phyloP scores from a whole-genome alignment of 257 asterid genomes.

The Fraxinus pennsylvanica region DNA sequence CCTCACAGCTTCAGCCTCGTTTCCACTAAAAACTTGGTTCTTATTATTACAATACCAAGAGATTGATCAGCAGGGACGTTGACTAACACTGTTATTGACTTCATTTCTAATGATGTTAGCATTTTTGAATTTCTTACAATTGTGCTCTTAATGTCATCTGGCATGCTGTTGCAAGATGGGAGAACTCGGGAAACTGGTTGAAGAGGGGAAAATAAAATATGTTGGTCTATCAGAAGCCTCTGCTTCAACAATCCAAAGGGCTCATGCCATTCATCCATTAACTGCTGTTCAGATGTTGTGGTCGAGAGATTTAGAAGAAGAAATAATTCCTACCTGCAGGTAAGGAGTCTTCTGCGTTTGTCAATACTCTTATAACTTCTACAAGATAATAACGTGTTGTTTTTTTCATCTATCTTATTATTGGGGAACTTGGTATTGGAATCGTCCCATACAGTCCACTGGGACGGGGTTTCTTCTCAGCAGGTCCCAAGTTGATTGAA shows the following conservation, averaged over 20 bases:
- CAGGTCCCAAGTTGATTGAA: constrained; percentile 15
- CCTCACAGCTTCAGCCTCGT: background rate
- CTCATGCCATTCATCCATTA: constrained; percentile 40
- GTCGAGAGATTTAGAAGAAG: constrained; percentile 38
- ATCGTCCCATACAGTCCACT: constrained; percentile 24
- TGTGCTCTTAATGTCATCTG: background rate
- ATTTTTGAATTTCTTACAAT: too few relatives aligned
- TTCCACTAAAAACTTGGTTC: background rate
- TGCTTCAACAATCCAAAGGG: constrained; percentile 40
- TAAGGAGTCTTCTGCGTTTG: background rate
- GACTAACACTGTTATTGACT: too few relatives aligned
- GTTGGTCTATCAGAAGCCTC: constrained; percentile 36
- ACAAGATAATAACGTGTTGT: background rate
- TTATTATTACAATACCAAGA: background rate
- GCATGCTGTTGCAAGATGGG: constrained; percentile 18
- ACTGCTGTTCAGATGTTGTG: constrained; percentile 37
- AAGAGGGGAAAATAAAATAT: constrained; percentile 35
- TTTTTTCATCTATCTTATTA: background rate
- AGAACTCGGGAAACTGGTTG: constrained; percentile 30
- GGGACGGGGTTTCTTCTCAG: constrained; percentile 23
- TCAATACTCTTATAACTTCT: background rate
- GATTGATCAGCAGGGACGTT: background rate
- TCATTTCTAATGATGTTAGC: background rate
- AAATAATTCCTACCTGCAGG: constrained; percentile 41
- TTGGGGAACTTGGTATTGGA: constrained; percentile 29